Conservation (phyloP, 495 filamentous ascomycete species). For the Talaromyces borbonicus region DNA sequence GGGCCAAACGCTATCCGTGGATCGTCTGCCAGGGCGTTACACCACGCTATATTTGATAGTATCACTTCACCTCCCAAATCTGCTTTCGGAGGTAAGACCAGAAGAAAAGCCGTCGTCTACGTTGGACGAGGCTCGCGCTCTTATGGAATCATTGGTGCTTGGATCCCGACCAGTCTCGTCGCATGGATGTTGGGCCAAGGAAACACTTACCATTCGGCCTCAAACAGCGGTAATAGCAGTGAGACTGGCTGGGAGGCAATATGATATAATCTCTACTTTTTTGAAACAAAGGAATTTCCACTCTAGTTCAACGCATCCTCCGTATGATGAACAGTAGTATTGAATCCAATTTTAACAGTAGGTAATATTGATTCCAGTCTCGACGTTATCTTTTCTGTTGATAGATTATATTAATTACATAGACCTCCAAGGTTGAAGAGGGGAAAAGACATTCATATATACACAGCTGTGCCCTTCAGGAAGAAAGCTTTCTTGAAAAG, state of each 20-base stretch:
- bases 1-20: slow-evolving; percentile 44
- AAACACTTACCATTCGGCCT: slow-evolving; percentile 13
- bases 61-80: slow-evolving; percentile 40
- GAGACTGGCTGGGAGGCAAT: slow-evolving; percentile 34
- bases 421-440: no score
- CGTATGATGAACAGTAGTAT: no score
- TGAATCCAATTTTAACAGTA: no score
- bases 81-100: slow-evolving; percentile 27
- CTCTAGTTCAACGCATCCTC: no score
- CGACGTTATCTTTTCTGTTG: no score
- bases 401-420: no score
- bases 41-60: slow-evolving; percentile 82
- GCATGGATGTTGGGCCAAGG: slow-evolving; percentile 81
- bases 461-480: no score
- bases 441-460: no score
- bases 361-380: no score
- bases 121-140: slow-evolving; percentile 72
- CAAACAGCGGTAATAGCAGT: slow-evolving; percentile 26
- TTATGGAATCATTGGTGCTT: slow-evolving; percentile 80
- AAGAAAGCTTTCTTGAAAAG: no score
- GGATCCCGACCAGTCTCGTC: slow-evolving; percentile 69
- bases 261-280: slow-evolving; percentile 15
- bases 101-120: slow-evolving; percentile 46
- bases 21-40: slow-evolving; percentile 61
- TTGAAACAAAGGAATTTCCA: not conserved